These are phyloP conservation scores for Zygosaccharomyces sapae DNA, from an alignment of 1,139 yeast species.

Conservation along the genomic window DNA sequence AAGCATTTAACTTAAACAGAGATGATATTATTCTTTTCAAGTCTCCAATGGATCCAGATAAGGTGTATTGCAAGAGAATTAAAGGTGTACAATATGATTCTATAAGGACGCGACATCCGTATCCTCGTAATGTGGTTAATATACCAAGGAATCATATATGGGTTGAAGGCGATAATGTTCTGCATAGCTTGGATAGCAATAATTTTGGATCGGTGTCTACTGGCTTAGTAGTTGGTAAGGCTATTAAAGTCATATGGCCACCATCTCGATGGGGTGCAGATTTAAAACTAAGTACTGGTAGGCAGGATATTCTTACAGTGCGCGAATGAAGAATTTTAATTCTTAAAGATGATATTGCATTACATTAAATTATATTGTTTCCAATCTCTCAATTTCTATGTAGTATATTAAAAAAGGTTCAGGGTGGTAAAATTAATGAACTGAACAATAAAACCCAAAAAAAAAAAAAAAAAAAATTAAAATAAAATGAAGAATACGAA, in stretches of 20 bases:
- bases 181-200: conserved; percentile 81
- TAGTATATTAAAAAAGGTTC: background rate
- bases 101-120: conserved; percentile 56
- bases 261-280: conserved; percentile 47
- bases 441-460: background rate
- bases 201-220: conserved; percentile 80
- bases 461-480: background rate
- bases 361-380: background rate
- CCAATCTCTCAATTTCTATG: background rate
- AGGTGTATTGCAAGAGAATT: conserved; percentile 69
- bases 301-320: conserved; percentile 21
- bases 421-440: background rate
- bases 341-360: background rate
- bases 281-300: conserved; percentile 25
- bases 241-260: conserved; percentile 65
- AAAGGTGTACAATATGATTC: conserved; percentile 71
- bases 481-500: conserved; percentile 1
- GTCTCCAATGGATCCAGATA: conserved; percentile 75
- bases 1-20: conserved; percentile 44
- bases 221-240: conserved; percentile 74
- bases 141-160: conserved; percentile 81
- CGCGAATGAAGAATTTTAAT: conserved; percentile 7
- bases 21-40: conserved; percentile 77
- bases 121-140: conserved; percentile 56
- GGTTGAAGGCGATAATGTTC: conserved; percentile 90